Conservation (phyloP, 306 rosid species). For the Hippophae tibetana region DNA sequence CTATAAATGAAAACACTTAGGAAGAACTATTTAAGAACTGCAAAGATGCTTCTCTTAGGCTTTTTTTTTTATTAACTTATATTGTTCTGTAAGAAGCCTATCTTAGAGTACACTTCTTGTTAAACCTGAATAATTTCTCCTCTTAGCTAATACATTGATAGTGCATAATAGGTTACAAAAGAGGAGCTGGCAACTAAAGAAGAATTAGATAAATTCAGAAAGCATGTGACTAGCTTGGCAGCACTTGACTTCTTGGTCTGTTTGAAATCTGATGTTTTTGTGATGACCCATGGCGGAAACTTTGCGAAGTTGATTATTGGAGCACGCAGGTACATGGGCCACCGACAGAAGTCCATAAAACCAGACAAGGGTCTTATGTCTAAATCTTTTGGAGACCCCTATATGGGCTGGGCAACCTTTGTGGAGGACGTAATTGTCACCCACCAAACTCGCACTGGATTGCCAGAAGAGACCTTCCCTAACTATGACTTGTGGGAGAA, state of each 20-base stretch:
- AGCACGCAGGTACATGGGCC: conserved; percentile 95
- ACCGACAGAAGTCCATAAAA: conserved; percentile 80
- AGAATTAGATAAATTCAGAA: conserved; percentile 78
- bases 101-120: not conserved
- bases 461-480: conserved; percentile 91
- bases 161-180: conserved; percentile 64
- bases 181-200: conserved; percentile 85
- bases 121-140: not conserved
- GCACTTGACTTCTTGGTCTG: conserved; percentile 98
- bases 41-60: too few species aligned
- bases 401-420: conserved; percentile 95
- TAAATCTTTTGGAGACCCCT: conserved; percentile 95
- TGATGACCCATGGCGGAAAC: conserved; percentile 99
- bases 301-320: conserved; percentile 94
- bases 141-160: not conserved
- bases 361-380: conserved; percentile 99
- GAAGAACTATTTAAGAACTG: too few species aligned
- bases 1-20: too few species aligned
- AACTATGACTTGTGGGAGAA: conserved; percentile 96
- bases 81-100: not conserved
- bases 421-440: conserved; percentile 85
- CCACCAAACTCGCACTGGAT: conserved; percentile 80
- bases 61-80: not conserved
- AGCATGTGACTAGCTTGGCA: conserved; percentile 96
- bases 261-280: conserved; percentile 93